Evolutionary conservation across 768 basidiomycete species (phyloP), one percentile per base, ranked within the genome.

Genomic region (Termitomyces sp.): DNA sequence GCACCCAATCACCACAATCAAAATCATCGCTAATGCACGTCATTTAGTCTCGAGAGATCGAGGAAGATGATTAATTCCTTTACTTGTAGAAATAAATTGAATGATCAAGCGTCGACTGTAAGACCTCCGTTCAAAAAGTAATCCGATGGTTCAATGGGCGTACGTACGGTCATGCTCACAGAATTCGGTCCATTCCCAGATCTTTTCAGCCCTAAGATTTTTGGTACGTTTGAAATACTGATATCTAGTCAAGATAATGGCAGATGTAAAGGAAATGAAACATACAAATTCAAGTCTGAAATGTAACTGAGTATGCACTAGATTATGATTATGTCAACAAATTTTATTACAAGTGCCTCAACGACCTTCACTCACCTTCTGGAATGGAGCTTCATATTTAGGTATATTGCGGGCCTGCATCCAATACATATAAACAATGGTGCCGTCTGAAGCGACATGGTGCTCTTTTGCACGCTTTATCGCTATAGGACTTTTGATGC

Each of bases 261-360:
- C n/a, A 40, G 28, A 32, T 16, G 28, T 40, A 32, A 42, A 12
- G 6, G 43, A 28, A 18, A 28, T 22, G 45, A 32, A 53, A 30
- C 87, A 44, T 68, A 92, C 92, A 94, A 87, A 63, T 85, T 77
- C 22, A 89, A 66, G 68, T 94, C 91, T 5, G 90, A 92, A 46
- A 91, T 75, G 63, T 92, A 94, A 22, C 83, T 81, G 53, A 93
- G 71, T 53, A 92, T 91, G 66, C 88, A 90, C 89, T 90, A 55
- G 3, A 49, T 14, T n/a, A 1, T 56, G 3, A 49, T 14, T n/a
- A 1, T 56, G 54, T 57, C 22, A 56, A 42, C 1, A 30, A n/a
- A 4, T 20, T 30, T 2, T 9, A 6, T 26, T 9, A 33, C 2
- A 26, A 8, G 20, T 16, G 20, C 30, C n/a, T 26, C 38, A 9